Percentiles rank a stretch among this genome's conserved stretches.
Evolutionary conservation across 352 stramenopile species (phyloP).

Genomic region (Phytopythium ostracodes): DNA sequence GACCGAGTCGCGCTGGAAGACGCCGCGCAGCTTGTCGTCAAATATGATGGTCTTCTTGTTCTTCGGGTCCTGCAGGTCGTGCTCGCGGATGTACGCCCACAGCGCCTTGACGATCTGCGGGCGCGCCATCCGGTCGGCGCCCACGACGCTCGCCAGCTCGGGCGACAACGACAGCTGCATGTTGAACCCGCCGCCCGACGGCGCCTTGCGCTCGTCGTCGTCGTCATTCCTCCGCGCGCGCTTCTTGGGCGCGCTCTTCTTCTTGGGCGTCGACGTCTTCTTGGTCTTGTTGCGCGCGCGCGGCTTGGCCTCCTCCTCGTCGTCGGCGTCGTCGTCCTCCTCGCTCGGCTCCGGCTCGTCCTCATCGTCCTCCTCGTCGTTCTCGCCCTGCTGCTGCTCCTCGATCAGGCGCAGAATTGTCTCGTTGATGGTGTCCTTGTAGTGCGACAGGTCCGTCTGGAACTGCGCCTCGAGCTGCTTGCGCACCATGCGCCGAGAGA

Average conservation of each 20-base stretch:
- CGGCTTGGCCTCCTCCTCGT: constrained; percentile 9
- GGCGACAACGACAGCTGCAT: constrained; percentile 70
- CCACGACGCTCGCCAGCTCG: constrained; percentile 78
- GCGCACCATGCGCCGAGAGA: constrained; percentile 84
- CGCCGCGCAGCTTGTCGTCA: constrained; percentile 77
- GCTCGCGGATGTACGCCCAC: constrained; percentile 95
- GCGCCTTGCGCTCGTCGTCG: constrained; percentile 18
- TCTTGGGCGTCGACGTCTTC: constrained; percentile 31
- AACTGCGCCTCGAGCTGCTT: constrained; percentile 84
- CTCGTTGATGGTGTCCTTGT: constrained; percentile 84
- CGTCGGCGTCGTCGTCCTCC: constrained; percentile 21
- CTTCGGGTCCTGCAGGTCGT: constrained; percentile 93
- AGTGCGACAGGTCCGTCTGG: constrained; percentile 63
- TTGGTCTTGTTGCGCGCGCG: constrained; percentile 24
- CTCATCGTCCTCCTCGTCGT: constrained; percentile 31
- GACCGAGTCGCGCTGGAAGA: constrained; percentile 81
- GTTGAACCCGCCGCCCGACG: constrained; percentile 58
- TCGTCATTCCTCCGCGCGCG: constrained; percentile 37
- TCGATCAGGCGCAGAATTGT: constrained; percentile 81
- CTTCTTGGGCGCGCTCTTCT: constrained; percentile 57
- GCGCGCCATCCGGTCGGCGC: constrained; percentile 79
- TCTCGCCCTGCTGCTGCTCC: constrained; percentile 64
- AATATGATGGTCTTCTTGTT: constrained; percentile 93
- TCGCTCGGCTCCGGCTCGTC: constrained; percentile 44
- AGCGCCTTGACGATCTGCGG: constrained; percentile 94